Conservation (phyloP, 1,139 yeast genomes). For the Trichomonascaceae sp. region DNA sequence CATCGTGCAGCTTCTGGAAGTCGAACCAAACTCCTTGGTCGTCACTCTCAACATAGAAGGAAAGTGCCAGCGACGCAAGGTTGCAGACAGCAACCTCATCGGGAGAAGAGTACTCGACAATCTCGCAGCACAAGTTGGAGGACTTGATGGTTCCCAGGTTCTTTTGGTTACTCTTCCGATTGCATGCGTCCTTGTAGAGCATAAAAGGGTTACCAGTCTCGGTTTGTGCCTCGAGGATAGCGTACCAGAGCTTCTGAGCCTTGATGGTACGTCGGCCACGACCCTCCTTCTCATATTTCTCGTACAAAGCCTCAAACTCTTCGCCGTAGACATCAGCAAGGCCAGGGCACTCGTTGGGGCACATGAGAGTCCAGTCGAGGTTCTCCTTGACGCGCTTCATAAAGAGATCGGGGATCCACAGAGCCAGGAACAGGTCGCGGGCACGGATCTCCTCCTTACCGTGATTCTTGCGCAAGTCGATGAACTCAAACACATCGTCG, state of each 20-base stretch:
- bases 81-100: conserved; percentile 89
- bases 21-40: conserved; percentile 45
- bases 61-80: conserved; percentile 75
- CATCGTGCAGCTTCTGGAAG: conserved; percentile 56
- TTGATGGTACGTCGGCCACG: conserved; percentile 59
- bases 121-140: conserved; percentile 81
- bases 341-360: conserved; percentile 84
- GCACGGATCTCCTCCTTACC: conserved; percentile 89
- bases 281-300: conserved; percentile 57
- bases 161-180: conserved; percentile 71
- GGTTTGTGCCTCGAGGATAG: conserved; percentile 77
- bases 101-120: conserved; percentile 76
- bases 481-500: conserved; percentile 68
- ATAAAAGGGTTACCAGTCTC: conserved; percentile 91
- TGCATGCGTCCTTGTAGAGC: conserved; percentile 83
- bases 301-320: conserved; percentile 61
- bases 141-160: conserved; percentile 80
- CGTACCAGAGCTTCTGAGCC: conserved; percentile 83
- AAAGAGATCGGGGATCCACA: conserved; percentile 83
- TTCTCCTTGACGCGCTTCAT: conserved; percentile 77
- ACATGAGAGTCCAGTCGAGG: conserved; percentile 72
- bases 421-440: conserved; percentile 79
- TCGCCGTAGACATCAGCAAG: conserved; percentile 70
- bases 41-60: conserved; percentile 44
- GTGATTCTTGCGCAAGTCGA: conserved; percentile 77